Base-by-base conservation (phyloP, 2,329 filamentous ascomycete species). In the Raffaelea ambrosiae region DNA sequence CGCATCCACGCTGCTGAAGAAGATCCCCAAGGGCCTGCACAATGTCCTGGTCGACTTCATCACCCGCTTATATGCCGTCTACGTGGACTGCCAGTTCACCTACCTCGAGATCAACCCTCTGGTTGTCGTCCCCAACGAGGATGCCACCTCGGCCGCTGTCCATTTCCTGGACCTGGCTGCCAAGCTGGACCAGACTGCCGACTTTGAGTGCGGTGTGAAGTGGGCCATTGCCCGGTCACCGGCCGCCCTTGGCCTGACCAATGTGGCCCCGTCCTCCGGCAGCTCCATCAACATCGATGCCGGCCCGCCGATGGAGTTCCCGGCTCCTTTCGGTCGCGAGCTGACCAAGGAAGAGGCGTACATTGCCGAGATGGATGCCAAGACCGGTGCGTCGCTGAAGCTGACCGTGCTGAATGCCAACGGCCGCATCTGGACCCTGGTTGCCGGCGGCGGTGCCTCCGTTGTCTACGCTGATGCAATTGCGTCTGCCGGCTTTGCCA, bases 101-200 rank as follows among this genome's bases (percentile, higher is more conserved):
- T 98, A 98, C 77, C 88, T 98, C 60, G 93, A 98, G 74, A 98
- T 98, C 79, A 98, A 98, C 83, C 93, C 93, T 59, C 77, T 98
- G 56, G 93, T 98, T 53, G 93, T 96, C 66, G 91, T 98, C 62
- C 93, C 93, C 68, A 97, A 97, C 69, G 84, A 80, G 57, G 83
- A 90, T 61, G 86, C 80, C 65, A 97, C 91, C 58, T 95, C 89
- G 50, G 93, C 93, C 49, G 85, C 89, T 39, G 93, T 98, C 47
- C 81, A 96, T 81, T 98, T 98, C 83, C 82, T 98, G 59, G 93
- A 98, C 75, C 79, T 98, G 66, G 93, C 93, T 61, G 93, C 93
- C 66, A 98, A 98, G 83, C 77, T 98, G 55, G 93, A 98, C 69
- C 93, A 98, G 76, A 98, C 93, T 55, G 93, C 93, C 59, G 93